Evolutionary conservation across 2,329 filamentous ascomycete genomes (phyloP).

Genomic region (Hypoxylon sp.): DNA sequence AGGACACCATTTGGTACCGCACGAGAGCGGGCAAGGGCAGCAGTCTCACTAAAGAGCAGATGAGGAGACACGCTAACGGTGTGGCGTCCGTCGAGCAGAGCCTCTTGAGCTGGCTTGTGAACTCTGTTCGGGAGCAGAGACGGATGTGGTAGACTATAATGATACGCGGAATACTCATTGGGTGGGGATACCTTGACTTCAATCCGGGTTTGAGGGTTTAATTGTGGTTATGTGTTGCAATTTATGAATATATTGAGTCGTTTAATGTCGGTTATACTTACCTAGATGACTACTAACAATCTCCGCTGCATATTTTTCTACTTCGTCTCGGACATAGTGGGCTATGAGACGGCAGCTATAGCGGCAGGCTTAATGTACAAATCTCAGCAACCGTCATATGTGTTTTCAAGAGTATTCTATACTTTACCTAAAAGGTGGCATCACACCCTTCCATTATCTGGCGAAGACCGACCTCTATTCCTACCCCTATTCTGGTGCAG

Average conservation of each 20-base stretch:
- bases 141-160: conserved; percentile 44
- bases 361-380: no score
- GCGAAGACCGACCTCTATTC: no score
- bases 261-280: no score
- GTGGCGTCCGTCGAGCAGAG: conserved; percentile 37
- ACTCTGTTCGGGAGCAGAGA: conserved; percentile 23
- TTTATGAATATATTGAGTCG: background rate
- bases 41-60: conserved; percentile 35
- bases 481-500: no score
- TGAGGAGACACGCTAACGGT: conserved; percentile 26
- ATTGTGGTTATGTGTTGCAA: background rate
- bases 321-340: no score
- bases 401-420: no score
- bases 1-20: conserved; percentile 43
- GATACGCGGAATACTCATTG: background rate
- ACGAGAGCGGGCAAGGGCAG: conserved; percentile 25
- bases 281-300: no score
- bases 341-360: no score
- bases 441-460: no score
- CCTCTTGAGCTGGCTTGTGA: conserved; percentile 38
- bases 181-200: background rate
- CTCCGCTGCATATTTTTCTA: no score
- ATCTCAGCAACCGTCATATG: no score
- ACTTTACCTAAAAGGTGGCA: no score
- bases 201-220: background rate